Evolutionary conservation across 1,284 basidiomycete species (phyloP).

Genomic region (Rhodotorula sp.): DNA sequence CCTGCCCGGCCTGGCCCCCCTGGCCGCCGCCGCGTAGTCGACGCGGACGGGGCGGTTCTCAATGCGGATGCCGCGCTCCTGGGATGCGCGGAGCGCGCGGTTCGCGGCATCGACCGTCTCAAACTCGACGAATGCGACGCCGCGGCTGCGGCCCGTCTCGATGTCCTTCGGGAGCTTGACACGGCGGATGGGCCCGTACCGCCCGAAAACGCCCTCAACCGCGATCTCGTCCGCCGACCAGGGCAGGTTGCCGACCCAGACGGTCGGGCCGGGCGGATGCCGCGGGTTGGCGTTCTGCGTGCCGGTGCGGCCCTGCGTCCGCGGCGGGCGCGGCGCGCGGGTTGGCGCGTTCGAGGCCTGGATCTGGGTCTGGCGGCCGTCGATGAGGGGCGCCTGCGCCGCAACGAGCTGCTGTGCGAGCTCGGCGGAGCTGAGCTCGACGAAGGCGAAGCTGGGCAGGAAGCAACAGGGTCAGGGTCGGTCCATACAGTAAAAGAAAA

Average conservation of each 20-base stretch:
- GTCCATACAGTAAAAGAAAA: too few relatives aligned
- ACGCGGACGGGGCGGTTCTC: conserved; percentile 24
- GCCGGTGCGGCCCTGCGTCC: conserved; percentile 5
- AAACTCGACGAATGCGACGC: conserved; percentile 96
- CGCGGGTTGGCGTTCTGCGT: conserved; percentile 51
- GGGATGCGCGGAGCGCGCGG: background rate
- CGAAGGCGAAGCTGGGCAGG: conserved; percentile 71
- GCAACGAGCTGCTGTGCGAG: conserved; percentile 69
- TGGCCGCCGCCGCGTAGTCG: conserved; percentile 15
- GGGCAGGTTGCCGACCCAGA: conserved; percentile 90
- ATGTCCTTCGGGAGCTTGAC: conserved; percentile 90
- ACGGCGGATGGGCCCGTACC: conserved; percentile 70
- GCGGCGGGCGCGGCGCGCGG: conserved; percentile 62
- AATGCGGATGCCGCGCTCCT: conserved; percentile 16
- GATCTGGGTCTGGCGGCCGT: conserved; percentile 86
- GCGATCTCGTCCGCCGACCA: conserved; percentile 77
- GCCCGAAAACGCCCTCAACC: conserved; percentile 86
- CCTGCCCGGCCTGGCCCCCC: conserved; percentile 1
- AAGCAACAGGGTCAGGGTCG: background rate
- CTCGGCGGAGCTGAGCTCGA: conserved; percentile 71
- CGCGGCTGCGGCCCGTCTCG: conserved; percentile 85
- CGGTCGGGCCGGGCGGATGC: conserved; percentile 64
- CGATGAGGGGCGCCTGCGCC: conserved; percentile 76
- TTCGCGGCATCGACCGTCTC: conserved; percentile 52
- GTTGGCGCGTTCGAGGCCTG: conserved; percentile 71